Evolutionary conservation across 306 rosid genomes (phyloP).

Genomic region (Arachis hypogaea): DNA sequence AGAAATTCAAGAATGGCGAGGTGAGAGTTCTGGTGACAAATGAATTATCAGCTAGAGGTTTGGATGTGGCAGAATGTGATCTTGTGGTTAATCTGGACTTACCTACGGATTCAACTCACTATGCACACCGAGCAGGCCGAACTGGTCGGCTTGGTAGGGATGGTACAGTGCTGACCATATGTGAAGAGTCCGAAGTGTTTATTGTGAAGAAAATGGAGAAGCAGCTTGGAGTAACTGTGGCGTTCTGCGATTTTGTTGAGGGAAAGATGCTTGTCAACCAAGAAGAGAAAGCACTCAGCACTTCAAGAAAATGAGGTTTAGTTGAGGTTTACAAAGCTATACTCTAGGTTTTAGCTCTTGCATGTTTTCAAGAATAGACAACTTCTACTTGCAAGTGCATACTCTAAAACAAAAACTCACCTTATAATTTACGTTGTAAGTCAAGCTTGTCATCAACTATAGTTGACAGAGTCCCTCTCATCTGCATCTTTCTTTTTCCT

Average conservation of each 20-base stretch:
- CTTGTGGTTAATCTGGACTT: slow-evolving; percentile 91
- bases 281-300: slow-evolving; percentile 46
- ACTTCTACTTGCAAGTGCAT: slow-evolving; percentile 11
- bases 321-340: slow-evolving; percentile 7
- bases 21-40: slow-evolving; percentile 84
- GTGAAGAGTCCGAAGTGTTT: slow-evolving; percentile 88
- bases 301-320: slow-evolving; percentile 34
- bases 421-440: slow-evolving; percentile 22
- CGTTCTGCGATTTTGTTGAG: slow-evolving; percentile 69
- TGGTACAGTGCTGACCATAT: slow-evolving; percentile 79
- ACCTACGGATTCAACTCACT: slow-evolving; percentile 88
- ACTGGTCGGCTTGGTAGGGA: slow-evolving; percentile 92
- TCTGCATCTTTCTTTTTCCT: neutral
- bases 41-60: slow-evolving; percentile 91
- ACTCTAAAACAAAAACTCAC: neutral
- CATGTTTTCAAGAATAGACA: slow-evolving; percentile 9
- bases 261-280: slow-evolving; percentile 65
- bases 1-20: slow-evolving; percentile 86
- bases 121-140: slow-evolving; percentile 95
- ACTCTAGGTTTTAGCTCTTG: slow-evolving; percentile 14
- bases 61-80: slow-evolving; percentile 95
- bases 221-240: slow-evolving; percentile 75
- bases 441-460: slow-evolving; percentile 11
- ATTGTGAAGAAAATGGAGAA: slow-evolving; percentile 87
- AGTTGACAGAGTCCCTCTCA: neutral